phyloP scores from a whole-genome alignment of 163 green algal genomes.

The Prototheca wickerhamii region DNA sequence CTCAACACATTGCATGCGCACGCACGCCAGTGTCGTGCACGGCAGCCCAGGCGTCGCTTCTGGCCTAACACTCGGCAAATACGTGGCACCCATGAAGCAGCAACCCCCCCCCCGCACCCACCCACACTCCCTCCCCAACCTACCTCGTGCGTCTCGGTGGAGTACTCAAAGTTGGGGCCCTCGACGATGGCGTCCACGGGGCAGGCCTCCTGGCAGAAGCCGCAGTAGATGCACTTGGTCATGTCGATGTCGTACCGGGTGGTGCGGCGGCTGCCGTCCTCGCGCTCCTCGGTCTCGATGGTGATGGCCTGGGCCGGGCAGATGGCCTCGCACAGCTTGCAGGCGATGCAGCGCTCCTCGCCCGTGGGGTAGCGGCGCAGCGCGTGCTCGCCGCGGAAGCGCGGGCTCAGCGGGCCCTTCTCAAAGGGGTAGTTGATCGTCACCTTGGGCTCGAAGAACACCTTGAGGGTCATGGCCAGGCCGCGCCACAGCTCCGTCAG shows the following conservation, averaged over 20 bases:
- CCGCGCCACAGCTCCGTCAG: constrained; percentile 88
- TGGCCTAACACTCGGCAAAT: no score
- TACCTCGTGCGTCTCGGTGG: constrained; percentile 88
- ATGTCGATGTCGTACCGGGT: constrained; percentile 88
- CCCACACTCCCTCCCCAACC: background rate
- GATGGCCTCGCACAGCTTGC: constrained; percentile 98
- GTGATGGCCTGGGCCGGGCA: constrained; percentile 95
- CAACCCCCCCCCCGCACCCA: background rate
- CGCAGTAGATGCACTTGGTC: constrained; percentile 98
- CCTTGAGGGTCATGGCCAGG: constrained; percentile 82
- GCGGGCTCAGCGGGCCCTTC: constrained; percentile 86
- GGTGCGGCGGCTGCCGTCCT: constrained; percentile 89
- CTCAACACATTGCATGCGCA: background rate
- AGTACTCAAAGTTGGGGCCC: constrained; percentile 97
- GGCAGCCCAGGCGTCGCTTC: background rate
- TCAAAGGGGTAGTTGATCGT: constrained; percentile 99
- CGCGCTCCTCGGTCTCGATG: constrained; percentile 97
- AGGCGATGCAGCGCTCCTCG: constrained; percentile 98
- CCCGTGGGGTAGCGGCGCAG: constrained; percentile 92
- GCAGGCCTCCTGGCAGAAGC: constrained; percentile 97
- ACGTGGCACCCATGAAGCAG: no score
- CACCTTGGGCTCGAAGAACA: constrained; percentile 96
- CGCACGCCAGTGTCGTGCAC: background rate
- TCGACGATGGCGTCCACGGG: constrained; percentile 98
- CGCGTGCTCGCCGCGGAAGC: constrained; percentile 95